phyloP scores from a whole-genome alignment of 2,329 filamentous ascomycete genomes.

The Talaromyces sp. region DNA sequence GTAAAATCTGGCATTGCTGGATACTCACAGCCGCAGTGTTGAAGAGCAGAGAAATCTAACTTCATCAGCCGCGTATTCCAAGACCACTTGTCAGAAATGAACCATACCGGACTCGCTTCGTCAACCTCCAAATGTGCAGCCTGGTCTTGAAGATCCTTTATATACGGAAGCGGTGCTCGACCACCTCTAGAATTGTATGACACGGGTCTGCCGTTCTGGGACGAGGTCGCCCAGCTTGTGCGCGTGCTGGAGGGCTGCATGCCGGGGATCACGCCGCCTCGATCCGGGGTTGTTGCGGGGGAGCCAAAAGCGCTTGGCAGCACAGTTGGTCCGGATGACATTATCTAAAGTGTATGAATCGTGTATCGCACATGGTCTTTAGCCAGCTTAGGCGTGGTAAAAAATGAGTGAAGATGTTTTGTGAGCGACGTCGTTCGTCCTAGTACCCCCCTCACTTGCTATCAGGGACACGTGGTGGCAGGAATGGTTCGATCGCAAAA shows the following conservation, averaged over 20 bases:
- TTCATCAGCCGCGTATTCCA: conserved; percentile 21
- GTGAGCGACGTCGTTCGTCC: conserved; percentile 2
- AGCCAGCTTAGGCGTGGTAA: conserved; percentile 1
- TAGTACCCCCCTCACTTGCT: conserved; percentile 14
- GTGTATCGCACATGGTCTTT: conserved; percentile 26
- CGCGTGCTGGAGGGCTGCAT: conserved; percentile 29
- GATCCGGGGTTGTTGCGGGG: conserved; percentile 29
- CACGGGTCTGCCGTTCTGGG: conserved; percentile 9
- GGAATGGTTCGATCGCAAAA: background rate
- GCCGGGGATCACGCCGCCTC: conserved; percentile 27
- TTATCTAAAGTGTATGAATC: conserved; percentile 26
- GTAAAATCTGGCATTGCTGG: conserved; percentile 30
- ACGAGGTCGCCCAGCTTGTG: conserved; percentile 22
- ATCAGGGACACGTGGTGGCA: conserved; percentile 7
- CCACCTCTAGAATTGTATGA: conserved; percentile 19
- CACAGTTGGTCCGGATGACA: conserved; percentile 38
- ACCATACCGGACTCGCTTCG: conserved; percentile 31
- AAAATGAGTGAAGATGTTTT: conserved; percentile 1
- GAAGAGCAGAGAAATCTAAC: conserved; percentile 35
- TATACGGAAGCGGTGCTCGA: conserved; percentile 35
- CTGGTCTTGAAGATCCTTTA: conserved; percentile 41
- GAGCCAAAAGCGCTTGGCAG: conserved; percentile 35
- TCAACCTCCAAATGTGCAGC: conserved; percentile 33
- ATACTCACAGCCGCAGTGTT: conserved; percentile 37
- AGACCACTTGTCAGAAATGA: conserved; percentile 7